phyloP scores from a whole-genome alignment of 1,284 basidiomycete genomes.

The Sporisorium scitamineum region DNA sequence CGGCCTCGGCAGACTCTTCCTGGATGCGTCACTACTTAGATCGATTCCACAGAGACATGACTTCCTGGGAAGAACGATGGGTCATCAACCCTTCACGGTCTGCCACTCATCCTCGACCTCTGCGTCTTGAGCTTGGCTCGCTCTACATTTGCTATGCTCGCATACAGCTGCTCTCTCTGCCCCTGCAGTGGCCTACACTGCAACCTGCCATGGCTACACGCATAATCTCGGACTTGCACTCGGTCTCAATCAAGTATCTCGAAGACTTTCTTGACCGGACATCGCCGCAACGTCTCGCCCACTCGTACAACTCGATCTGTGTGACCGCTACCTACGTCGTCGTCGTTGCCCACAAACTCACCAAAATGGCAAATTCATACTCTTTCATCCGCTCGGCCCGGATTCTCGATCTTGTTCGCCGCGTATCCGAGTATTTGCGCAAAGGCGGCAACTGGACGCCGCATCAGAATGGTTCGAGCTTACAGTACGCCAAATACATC shows the following conservation, averaged over 20 bases:
- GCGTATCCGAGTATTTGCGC: constrained; percentile 36
- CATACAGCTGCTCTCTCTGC: constrained; percentile 47
- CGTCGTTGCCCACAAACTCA: constrained; percentile 43
- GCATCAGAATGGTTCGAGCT: constrained; percentile 43
- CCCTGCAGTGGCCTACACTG: constrained; percentile 31
- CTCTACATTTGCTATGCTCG: constrained; percentile 49
- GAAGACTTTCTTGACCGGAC: constrained; percentile 41
- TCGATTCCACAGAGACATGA: constrained; percentile 38
- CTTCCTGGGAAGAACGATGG: constrained; percentile 45
- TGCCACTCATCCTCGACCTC: constrained; percentile 27
- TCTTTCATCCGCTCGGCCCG: constrained; percentile 32
- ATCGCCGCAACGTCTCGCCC: constrained; percentile 36
- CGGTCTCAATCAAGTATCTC: constrained; percentile 40
- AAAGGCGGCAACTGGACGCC: constrained; percentile 36
- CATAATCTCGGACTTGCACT: constrained; percentile 39
- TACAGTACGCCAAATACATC: constrained; percentile 41
- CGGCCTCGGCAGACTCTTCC: constrained; percentile 13
- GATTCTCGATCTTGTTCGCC: constrained; percentile 29
- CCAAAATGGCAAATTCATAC: constrained; percentile 34
- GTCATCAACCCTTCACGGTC: constrained; percentile 29
- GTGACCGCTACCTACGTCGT: constrained; percentile 45
- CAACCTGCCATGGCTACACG: constrained; percentile 30
- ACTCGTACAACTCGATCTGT: constrained; percentile 50
- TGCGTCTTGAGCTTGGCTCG: constrained; percentile 41
- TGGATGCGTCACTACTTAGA: constrained; percentile 40